These are phyloP conservation scores for Cerioporus squamosus DNA, from an alignment of 1,284 basidiomycete genomes.

Conservation along the genomic window DNA sequence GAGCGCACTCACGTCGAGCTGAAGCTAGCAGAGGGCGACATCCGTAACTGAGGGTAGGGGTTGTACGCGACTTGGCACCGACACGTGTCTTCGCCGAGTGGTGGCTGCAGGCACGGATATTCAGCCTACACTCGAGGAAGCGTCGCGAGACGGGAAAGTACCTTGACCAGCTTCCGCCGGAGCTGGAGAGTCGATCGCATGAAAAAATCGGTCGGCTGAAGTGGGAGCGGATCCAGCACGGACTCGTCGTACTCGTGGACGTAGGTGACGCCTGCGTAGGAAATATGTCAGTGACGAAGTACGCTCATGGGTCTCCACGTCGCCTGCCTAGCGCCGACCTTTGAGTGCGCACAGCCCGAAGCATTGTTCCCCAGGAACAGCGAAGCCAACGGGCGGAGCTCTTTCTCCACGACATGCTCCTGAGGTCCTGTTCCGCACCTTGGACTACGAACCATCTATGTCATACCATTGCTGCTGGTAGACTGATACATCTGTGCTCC, in stretches of 20 bases:
- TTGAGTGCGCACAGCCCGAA: too few relatives aligned
- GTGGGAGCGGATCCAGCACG: conserved; percentile 15
- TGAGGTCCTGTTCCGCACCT: too few relatives aligned
- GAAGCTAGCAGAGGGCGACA: background rate
- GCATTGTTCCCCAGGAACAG: too few relatives aligned
- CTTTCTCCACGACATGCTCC: too few relatives aligned
- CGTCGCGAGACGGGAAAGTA: background rate
- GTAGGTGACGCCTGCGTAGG: background rate
- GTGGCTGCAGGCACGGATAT: background rate
- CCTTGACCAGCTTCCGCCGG: background rate
- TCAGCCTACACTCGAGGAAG: too few relatives aligned
- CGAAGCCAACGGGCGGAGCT: too few relatives aligned
- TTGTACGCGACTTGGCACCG: conserved; percentile 23
- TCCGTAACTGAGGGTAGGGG: conserved; percentile 15
- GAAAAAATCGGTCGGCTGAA: conserved; percentile 18
- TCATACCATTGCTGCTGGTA: too few relatives aligned
- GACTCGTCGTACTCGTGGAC: conserved; percentile 22
- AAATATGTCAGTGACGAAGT: too few relatives aligned
- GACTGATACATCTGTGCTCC: too few relatives aligned
- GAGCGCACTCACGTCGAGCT: background rate
- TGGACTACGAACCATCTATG: too few relatives aligned
- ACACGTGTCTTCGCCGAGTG: conserved; percentile 15
- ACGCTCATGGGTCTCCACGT: too few relatives aligned
- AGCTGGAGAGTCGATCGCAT: conserved; percentile 6
- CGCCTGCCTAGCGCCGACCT: too few relatives aligned